phyloP scores from a whole-genome alignment of 495 filamentous ascomycete genomes.

The Choiromyces venosus region DNA sequence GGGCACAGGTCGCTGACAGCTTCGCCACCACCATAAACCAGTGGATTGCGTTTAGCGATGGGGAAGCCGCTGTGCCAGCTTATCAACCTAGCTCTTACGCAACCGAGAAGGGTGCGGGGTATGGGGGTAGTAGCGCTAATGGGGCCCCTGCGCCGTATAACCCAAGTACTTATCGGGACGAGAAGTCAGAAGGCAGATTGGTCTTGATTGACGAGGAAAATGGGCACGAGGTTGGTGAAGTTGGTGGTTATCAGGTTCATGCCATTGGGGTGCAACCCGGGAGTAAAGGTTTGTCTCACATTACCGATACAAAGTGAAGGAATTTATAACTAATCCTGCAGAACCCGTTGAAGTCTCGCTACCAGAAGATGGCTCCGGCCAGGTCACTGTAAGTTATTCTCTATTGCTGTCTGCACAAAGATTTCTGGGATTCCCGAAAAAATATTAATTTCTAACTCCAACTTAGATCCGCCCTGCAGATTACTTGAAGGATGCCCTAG shows the following conservation, averaged over 20 bases:
- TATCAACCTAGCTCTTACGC: conserved; percentile 18
- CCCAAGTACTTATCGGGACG: conserved; percentile 20
- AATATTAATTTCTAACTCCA: conserved; percentile 52
- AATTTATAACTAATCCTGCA: conserved; percentile 40
- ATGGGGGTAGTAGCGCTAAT: conserved; percentile 5
- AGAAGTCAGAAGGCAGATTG: conserved; percentile 49
- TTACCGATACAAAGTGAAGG: background rate
- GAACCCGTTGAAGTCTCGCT: conserved; percentile 89
- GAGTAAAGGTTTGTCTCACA: conserved; percentile 65
- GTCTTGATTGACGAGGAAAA: conserved; percentile 95
- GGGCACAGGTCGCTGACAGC: conserved; percentile 29
- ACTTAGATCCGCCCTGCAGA: conserved; percentile 73
- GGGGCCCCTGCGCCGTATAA: conserved; percentile 17
- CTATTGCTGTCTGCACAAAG: background rate
- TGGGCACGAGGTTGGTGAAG: conserved; percentile 87
- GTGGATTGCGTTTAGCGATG: conserved; percentile 27
- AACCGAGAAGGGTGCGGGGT: conserved; percentile 12
- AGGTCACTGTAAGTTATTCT: conserved; percentile 34
- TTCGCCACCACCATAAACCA: conserved; percentile 34
- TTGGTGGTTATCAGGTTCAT: conserved; percentile 68
- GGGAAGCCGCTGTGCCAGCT: conserved; percentile 1
- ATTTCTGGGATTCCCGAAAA: background rate
- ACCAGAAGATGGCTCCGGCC: conserved; percentile 61
- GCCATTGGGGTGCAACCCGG: conserved; percentile 77
- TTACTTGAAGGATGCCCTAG: conserved; percentile 70